Percentiles rank a stretch among this genome's conserved stretches.
These are phyloP conservation scores for Lablab purpureus DNA, from an alignment of 306 rosid species.

Conservation along the genomic window DNA sequence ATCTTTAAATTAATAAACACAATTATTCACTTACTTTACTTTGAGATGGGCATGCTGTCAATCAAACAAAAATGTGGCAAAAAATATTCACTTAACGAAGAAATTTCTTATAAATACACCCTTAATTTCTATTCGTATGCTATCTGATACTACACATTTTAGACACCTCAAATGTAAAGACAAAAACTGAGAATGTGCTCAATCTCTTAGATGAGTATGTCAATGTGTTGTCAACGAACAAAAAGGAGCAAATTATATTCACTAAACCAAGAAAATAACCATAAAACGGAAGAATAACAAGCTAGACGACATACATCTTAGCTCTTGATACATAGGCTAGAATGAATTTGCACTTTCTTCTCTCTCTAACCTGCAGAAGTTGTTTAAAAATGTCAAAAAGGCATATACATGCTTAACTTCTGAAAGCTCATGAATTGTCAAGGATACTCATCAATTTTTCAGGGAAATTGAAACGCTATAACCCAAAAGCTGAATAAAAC, in stretches of 20 bases:
- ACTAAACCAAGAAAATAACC: neutral
- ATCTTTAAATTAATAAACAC: too few species aligned
- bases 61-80: too few species aligned
- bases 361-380: constrained; percentile 66
- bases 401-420: constrained; percentile 75
- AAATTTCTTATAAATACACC: too few species aligned
- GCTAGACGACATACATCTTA: constrained; percentile 60
- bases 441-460: constrained; percentile 50
- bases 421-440: constrained; percentile 81
- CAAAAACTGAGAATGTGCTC: too few species aligned
- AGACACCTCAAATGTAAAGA: too few species aligned
- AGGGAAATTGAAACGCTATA: neutral
- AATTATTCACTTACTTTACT: too few species aligned
- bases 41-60: too few species aligned
- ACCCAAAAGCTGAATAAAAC: constrained; percentile 26
- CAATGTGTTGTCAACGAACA: too few species aligned
- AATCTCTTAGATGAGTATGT: too few species aligned
- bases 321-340: constrained; percentile 91
- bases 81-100: too few species aligned
- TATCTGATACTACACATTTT: too few species aligned
- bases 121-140: too few species aligned
- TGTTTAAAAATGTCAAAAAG: constrained; percentile 69
- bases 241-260: neutral
- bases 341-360: constrained; percentile 78
- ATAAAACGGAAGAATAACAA: constrained; percentile 31